Base-by-base conservation (phyloP, 2,329 filamentous ascomycete genomes). In the Xylaria sp. region DNA sequence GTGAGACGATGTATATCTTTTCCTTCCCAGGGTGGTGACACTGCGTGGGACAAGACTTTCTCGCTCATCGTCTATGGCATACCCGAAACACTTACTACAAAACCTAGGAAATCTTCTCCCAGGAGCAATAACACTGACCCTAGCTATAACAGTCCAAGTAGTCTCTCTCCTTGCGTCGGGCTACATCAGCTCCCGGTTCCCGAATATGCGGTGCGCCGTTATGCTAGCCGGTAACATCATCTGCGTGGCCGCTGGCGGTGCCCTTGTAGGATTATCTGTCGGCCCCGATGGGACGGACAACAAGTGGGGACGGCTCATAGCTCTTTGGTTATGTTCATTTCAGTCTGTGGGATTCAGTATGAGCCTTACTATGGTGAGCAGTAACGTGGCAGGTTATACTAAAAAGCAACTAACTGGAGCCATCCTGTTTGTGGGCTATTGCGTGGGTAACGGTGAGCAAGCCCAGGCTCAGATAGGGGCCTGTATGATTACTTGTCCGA, bases 241-340 rank as follows among this genome's bases (percentile, higher is more conserved):
- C 50, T 88, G 86, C 69, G 87, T 88, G 61, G 70, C 84, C 11
- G 85, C 84, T 11, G 79, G 83, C 0, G 82, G 78, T 0, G 74
- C 87, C n/a, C 80, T 88, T 1, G 85, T 88, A 6, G 84, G 82
- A 1, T 76, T 88, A 4, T 83, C 85, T 0, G 72, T 77, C 31
- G 73, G 74, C 1, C 53, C 71, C 13, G 72, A 75, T 47, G 73
- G 73, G 3, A 74, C 72, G 15, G 71, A 73, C 25, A 85, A 86
- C 71, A 86, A 84, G 75, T 88, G 86, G 86, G 85, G 85, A 1
- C 78, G 85, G 0, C 77, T 89, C 1, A 86, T 88, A 1, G 85
- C 83, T 0, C 80, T 88, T 3, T 88, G 86, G 85, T 77, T 89
- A 1, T 77, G 75, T 63, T 78, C 74, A 13, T 77, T 77, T 58